phyloP scores from a whole-genome alignment of 345 rosid species.

The Citrus reticulata region DNA sequence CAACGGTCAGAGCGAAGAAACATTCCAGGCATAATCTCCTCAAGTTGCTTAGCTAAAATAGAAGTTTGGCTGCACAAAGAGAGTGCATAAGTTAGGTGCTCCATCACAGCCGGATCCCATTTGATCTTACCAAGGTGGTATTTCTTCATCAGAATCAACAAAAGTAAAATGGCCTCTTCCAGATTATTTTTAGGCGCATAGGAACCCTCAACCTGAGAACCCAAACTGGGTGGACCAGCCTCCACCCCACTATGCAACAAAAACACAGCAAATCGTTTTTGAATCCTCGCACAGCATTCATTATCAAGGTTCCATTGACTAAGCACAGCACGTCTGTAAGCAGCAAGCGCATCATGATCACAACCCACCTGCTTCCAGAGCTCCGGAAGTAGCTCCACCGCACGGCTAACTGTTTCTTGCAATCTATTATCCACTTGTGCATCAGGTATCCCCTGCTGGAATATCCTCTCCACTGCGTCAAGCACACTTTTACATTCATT shows the following conservation, averaged over 20 bases:
- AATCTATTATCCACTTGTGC: slow-evolving; percentile 69
- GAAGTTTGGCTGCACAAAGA: slow-evolving; percentile 75
- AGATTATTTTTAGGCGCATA: slow-evolving; percentile 80
- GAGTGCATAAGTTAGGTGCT: slow-evolving; percentile 76
- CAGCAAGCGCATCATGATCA: slow-evolving; percentile 58
- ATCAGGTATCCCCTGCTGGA: slow-evolving; percentile 77
- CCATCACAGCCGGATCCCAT: slow-evolving; percentile 86
- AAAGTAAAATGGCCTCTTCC: slow-evolving; percentile 90
- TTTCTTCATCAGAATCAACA: slow-evolving; percentile 75
- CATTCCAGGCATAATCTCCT: slow-evolving; percentile 80
- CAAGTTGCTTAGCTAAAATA: slow-evolving; percentile 69
- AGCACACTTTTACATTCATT: slow-evolving; percentile 77
- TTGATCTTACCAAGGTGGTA: slow-evolving; percentile 51
- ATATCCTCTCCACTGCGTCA: slow-evolving; percentile 83
- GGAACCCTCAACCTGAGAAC: slow-evolving; percentile 70
- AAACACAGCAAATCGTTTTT: slow-evolving; percentile 80
- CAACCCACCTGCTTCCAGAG: slow-evolving; percentile 77
- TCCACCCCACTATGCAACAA: slow-evolving; percentile 84
- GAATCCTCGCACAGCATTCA: slow-evolving; percentile 75
- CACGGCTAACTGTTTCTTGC: slow-evolving; percentile 81
- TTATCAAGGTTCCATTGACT: slow-evolving; percentile 85
- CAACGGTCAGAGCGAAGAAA: slow-evolving; percentile 78
- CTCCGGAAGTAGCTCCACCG: slow-evolving; percentile 88
- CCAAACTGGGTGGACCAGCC: slow-evolving; percentile 77
- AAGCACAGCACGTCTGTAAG: slow-evolving; percentile 84